A percentile compares a stretch with the other conserved stretches of the same genome.
Evolutionary conservation across 1,284 basidiomycete genomes (phyloP).

Genomic region (Amylostereum chailletii): DNA sequence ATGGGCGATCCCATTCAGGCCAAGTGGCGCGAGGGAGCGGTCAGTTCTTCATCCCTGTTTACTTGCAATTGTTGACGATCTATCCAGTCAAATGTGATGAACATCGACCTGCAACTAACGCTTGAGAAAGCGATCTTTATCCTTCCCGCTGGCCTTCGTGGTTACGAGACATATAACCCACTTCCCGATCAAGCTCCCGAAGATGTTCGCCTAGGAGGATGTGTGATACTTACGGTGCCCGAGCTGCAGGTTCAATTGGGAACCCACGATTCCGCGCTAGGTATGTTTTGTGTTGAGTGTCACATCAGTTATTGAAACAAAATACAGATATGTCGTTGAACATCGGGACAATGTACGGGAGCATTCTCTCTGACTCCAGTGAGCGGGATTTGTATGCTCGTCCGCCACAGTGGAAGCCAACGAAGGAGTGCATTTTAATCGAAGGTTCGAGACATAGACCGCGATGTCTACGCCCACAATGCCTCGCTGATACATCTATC

Average conservation of each 20-base stretch:
- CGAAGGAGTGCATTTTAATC: slow-evolving; percentile 42
- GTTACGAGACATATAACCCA: slow-evolving; percentile 39
- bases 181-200: slow-evolving; percentile 14
- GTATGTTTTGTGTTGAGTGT: slow-evolving; percentile 31
- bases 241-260: slow-evolving; percentile 70
- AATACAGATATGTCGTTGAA: slow-evolving; percentile 72
- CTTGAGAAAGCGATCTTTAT: slow-evolving; percentile 50
- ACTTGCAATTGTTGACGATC: not conserved
- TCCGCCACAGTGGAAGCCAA: slow-evolving; percentile 15
- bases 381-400: slow-evolving; percentile 32
- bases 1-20: slow-evolving; percentile 74
- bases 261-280: slow-evolving; percentile 82
- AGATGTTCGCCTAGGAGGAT: slow-evolving; percentile 38
- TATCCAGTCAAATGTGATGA: slow-evolving; percentile 69
- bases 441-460: slow-evolving; percentile 39
- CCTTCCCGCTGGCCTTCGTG: slow-evolving; percentile 70
- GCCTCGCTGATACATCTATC: slow-evolving; percentile 15
- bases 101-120: slow-evolving; percentile 58
- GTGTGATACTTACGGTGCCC: slow-evolving; percentile 51
- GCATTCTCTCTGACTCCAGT: slow-evolving; percentile 38
- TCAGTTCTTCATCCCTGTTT: slow-evolving; percentile 4
- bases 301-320: slow-evolving; percentile 6
- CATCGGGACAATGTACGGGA: slow-evolving; percentile 47
- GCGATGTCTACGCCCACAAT: not conserved
- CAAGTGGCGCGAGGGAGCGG: slow-evolving; percentile 71